Percentiles rank a stretch among this genome's conserved stretches.
phyloP scores from a whole-genome alignment of 768 basidiomycete species.

The Collybia sordida region DNA sequence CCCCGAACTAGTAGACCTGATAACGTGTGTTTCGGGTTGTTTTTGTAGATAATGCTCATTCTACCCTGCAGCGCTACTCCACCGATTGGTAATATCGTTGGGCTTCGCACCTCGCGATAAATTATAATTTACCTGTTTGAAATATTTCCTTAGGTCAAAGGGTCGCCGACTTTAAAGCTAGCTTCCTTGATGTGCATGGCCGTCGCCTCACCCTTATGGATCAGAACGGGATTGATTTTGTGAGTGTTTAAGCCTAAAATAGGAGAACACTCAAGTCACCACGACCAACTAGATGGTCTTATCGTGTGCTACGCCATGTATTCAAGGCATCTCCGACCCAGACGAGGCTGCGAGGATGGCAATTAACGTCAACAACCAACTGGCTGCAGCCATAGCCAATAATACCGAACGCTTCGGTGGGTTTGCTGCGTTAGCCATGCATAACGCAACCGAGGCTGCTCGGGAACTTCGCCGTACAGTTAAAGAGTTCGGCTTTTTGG shows the following conservation, averaged over 20 bases:
- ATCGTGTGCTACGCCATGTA: slow-evolving; percentile 36
- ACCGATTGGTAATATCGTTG: slow-evolving; percentile 15
- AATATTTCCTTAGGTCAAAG: too few relatives aligned
- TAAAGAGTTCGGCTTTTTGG: slow-evolving; percentile 38
- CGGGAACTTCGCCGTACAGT: slow-evolving; percentile 38
- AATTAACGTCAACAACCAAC: slow-evolving; percentile 31
- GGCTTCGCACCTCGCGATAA: neutral
- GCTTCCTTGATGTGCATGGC: slow-evolving; percentile 38
- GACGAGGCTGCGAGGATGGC: slow-evolving; percentile 31
- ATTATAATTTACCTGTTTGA: too few relatives aligned
- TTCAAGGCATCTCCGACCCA: slow-evolving; percentile 37
- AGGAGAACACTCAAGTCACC: neutral
- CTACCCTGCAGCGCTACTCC: slow-evolving; percentile 11
- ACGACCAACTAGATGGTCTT: slow-evolving; percentile 35
- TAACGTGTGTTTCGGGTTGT: slow-evolving; percentile 20
- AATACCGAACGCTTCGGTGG: slow-evolving; percentile 39
- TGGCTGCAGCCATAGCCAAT: slow-evolving; percentile 37
- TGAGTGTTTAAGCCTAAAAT: slow-evolving; percentile 10
- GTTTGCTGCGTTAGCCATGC: slow-evolving; percentile 43
- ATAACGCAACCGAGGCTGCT: slow-evolving; percentile 40
- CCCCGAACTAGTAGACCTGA: slow-evolving; percentile 26
- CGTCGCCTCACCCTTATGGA: slow-evolving; percentile 36
- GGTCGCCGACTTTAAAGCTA: slow-evolving; percentile 26
- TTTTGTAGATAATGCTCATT: neutral
- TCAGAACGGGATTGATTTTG: slow-evolving; percentile 35